Conservation (phyloP, 495 filamentous ascomycete genomes). For the Acidomyces sp. region DNA sequence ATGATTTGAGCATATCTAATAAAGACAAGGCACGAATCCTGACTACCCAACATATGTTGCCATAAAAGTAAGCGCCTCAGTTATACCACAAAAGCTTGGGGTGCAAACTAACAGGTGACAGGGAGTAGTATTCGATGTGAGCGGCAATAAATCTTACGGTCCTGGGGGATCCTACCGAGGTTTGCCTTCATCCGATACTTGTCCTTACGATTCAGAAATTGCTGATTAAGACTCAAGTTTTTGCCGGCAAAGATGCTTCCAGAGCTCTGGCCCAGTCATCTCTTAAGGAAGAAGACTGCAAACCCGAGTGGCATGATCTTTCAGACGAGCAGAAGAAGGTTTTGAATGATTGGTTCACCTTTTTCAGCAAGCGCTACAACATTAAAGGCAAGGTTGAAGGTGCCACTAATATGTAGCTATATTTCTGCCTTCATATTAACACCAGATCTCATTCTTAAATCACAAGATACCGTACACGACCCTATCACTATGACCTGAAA, state of each 20-base stretch:
- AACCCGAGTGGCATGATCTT: conserved; percentile 73
- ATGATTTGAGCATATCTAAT: background rate
- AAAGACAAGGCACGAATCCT: conserved; percentile 40
- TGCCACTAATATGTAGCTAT: conserved; percentile 32
- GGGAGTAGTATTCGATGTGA: conserved; percentile 90
- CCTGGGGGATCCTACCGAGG: conserved; percentile 73
- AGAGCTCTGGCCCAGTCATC: conserved; percentile 77
- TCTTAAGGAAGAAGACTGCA: conserved; percentile 71
- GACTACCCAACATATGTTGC: conserved; percentile 74
- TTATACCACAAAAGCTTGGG: background rate
- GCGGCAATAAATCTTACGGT: conserved; percentile 70
- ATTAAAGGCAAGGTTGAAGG: conserved; percentile 68
- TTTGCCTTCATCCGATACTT: conserved; percentile 30
- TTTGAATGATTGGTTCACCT: conserved; percentile 83
- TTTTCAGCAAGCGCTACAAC: conserved; percentile 93
- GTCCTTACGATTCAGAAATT: background rate
- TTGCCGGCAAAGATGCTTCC: conserved; percentile 89
- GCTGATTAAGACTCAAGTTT: conserved; percentile 44
- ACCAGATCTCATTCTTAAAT: background rate
- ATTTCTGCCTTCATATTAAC: background rate
- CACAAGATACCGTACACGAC: background rate
- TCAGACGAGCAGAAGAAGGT: conserved; percentile 74
- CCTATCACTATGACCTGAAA: no score
- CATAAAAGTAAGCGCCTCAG: conserved; percentile 48
- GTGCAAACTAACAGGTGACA: conserved; percentile 19